phyloP scores from a whole-genome alignment of 2,329 filamentous ascomycete species.

The Gaeumannomyces tritici region DNA sequence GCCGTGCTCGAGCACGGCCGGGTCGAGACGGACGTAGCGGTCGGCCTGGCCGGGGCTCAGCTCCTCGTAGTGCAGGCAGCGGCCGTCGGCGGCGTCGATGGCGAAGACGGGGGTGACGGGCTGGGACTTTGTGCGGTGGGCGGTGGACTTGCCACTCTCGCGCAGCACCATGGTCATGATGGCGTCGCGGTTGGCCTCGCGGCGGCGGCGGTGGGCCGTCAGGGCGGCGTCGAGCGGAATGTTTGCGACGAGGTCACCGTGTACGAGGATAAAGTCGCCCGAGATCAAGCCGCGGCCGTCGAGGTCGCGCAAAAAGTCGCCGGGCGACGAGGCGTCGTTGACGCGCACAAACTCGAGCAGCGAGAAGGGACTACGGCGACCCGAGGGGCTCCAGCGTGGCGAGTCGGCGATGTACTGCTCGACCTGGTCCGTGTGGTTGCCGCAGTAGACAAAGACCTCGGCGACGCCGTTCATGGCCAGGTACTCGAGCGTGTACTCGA shows the following conservation, averaged over 20 bases:
- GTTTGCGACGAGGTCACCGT: constrained; percentile 88
- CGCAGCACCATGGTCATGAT: constrained; percentile 96
- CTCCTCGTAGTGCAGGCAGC: constrained; percentile 92
- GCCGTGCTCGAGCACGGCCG: constrained; percentile 61
- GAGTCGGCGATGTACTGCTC: constrained; percentile 79
- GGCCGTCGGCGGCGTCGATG: constrained; percentile 66
- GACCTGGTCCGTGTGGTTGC: constrained; percentile 76
- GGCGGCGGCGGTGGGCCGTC: constrained; percentile 68
- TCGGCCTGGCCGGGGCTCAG: constrained; percentile 60
- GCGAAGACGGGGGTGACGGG: constrained; percentile 76
- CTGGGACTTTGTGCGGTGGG: constrained; percentile 67
- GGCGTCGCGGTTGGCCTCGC: constrained; percentile 78
- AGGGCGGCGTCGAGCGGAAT: constrained; percentile 73
- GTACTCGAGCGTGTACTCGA: constrained; percentile 97
- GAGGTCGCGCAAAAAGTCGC: constrained; percentile 89
- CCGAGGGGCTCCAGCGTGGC: constrained; percentile 53
- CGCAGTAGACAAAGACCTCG: constrained; percentile 87
- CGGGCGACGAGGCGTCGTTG: constrained; percentile 71
- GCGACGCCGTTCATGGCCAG: constrained; percentile 92
- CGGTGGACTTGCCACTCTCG: constrained; percentile 43
- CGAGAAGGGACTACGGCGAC: constrained; percentile 57
- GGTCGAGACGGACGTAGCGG: constrained; percentile 63
- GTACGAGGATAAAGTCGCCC: constrained; percentile 85
- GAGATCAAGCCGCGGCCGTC: constrained; percentile 78
- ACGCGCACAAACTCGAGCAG: constrained; percentile 79